These are phyloP conservation scores for Polytolypa hystricis DNA, from an alignment of 2,329 filamentous ascomycete species.

Conservation along the genomic window DNA sequence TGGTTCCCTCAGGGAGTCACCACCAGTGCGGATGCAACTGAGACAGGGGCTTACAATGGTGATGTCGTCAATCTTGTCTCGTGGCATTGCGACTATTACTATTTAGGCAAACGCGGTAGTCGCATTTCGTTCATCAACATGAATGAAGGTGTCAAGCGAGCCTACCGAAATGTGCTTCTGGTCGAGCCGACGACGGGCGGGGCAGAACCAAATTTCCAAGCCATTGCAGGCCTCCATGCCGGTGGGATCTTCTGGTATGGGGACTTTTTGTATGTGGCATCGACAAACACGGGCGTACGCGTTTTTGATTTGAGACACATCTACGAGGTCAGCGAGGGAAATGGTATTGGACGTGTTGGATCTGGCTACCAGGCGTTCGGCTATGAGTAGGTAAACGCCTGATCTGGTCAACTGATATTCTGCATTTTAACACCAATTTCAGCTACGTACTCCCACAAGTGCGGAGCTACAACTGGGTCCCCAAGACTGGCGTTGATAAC, in stretches of 20 bases:
- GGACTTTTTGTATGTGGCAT: conserved; percentile 3
- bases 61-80: conserved; percentile 24
- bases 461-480: conserved; percentile 1
- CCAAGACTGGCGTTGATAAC: conserved; percentile 5
- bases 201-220: conserved; percentile 20
- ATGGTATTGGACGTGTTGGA: conserved; percentile 23
- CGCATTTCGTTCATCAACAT: conserved; percentile 6
- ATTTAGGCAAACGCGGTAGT: conserved; percentile 1
- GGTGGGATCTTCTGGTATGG: conserved; percentile 16
- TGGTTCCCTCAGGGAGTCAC: conserved; percentile 28
- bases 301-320: conserved; percentile 14
- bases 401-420: not conserved
- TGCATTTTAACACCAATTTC: not conserved
- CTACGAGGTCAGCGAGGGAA: conserved; percentile 22
- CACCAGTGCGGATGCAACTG: conserved; percentile 23
- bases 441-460: conserved; percentile 4
- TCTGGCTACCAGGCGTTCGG: conserved; percentile 27
- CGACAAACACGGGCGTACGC: not conserved
- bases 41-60: conserved; percentile 23
- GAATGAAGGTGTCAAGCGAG: conserved; percentile 1
- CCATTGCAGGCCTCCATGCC: conserved; percentile 22
- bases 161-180: conserved; percentile 25
- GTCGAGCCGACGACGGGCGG: conserved; percentile 22
- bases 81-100: conserved; percentile 15
- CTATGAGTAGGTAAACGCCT: conserved; percentile 16